Base-by-base conservation (phyloP, 371 early-diverging fungal genomes). In the Capillidium rhysosporum region DNA sequence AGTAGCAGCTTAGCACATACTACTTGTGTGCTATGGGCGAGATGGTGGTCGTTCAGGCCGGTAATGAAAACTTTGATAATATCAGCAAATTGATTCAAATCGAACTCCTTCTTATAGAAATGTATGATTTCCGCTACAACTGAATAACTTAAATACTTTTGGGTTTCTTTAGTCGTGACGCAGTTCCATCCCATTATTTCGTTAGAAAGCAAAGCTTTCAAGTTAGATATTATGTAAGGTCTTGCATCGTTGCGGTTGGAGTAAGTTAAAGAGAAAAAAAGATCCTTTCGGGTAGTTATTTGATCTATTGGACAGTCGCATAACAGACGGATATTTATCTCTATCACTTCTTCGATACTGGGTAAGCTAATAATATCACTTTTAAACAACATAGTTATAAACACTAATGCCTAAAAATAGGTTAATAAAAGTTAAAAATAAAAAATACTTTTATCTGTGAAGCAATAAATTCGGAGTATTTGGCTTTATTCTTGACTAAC, bases 1-100 rank as follows among this genome's bases (percentile, higher is more conserved):
- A 91, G 65, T n/a, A 98, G 66, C 26, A 97, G 63, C 59, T 92
- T 96, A 46, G 84, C 84, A 57, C 95, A 92, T 86, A 96, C 90
- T 0, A 89, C 92, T 61, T 94, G 94, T 48, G 95, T 89, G 56
- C 82, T 84, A 3, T 86, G 78, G 26, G 88, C 79, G 41, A 96
- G 69, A 16, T 77, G 74, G 7, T 76, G 74, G 61, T 98, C 97
- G 58, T 93, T 92, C 41, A 96, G 65, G 60, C 89, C 87, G 21
- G 79, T 72, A 1, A 90, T 80, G 65, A 94, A 96, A 23, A 92
- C 83, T 54, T 83, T 77, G 12, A 96, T 82, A 12, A 86, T 87
- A 44, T 72, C 67, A 1, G 82, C 69, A 7, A 97, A 68, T 61
- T 92, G 92, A 4, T 63, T 57, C 4, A 79, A 73, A 1, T 81